Conservation (phyloP, 495 filamentous ascomycete species). For the Lophiotrema nucula region DNA sequence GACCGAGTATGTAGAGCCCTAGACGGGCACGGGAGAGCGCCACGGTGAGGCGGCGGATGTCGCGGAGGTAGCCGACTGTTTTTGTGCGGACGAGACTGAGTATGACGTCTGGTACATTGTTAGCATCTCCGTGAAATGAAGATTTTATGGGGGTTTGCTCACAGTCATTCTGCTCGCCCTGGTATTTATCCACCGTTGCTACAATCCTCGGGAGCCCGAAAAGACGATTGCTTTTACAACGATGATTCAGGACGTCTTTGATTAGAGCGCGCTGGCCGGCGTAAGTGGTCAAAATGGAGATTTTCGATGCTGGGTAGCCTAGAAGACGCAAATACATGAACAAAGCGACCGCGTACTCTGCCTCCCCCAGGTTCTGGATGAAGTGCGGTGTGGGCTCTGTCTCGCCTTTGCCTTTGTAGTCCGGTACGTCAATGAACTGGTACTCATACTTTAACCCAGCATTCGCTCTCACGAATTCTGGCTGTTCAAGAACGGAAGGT, state of each 20-base stretch:
- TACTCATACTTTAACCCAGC: slow-evolving; percentile 91
- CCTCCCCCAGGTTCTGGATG: slow-evolving; percentile 94
- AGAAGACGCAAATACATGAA: slow-evolving; percentile 98
- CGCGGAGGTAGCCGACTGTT: slow-evolving; percentile 87
- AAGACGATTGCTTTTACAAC: slow-evolving; percentile 76
- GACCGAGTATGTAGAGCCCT: slow-evolving; percentile 89
- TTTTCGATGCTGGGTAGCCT: slow-evolving; percentile 88
- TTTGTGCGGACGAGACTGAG: slow-evolving; percentile 87
- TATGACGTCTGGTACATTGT: slow-evolving; percentile 67
- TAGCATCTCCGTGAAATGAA: background rate
- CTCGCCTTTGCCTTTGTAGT: slow-evolving; percentile 91
- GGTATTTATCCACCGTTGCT: slow-evolving; percentile 95
- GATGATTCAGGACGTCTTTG: slow-evolving; percentile 79
- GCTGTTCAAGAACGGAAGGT: slow-evolving; percentile 62
- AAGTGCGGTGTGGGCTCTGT: slow-evolving; percentile 92
- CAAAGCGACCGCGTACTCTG: slow-evolving; percentile 92
- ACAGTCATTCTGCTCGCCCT: slow-evolving; percentile 99
- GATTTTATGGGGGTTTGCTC: slow-evolving; percentile 43
- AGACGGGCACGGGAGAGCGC: slow-evolving; percentile 92
- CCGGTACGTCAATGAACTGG: slow-evolving; percentile 93
- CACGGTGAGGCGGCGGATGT: slow-evolving; percentile 90
- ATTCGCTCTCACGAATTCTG: slow-evolving; percentile 80
- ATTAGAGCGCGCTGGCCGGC: slow-evolving; percentile 93
- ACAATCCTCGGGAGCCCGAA: slow-evolving; percentile 92
- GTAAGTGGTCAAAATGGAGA: slow-evolving; percentile 90